Percentiles rank a stretch among this genome's conserved stretches.
These are phyloP conservation scores for Suillus cothurnatus DNA, from an alignment of 768 basidiomycete genomes.

Conservation along the genomic window DNA sequence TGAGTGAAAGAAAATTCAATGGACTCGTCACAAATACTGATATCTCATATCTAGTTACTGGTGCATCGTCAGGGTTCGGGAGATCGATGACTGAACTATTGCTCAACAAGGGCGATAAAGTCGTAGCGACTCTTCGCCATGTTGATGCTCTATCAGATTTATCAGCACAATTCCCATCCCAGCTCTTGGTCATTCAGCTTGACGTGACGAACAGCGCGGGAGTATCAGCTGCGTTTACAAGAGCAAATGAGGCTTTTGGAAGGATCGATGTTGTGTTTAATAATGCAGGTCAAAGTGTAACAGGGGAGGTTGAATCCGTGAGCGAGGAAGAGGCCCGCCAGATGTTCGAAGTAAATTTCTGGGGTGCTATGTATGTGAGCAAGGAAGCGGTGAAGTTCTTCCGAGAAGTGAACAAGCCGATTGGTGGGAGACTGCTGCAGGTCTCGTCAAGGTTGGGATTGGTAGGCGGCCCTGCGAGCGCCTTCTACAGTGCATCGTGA, in stretches of 20 bases:
- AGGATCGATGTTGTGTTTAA: constrained; percentile 40
- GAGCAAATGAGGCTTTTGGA: constrained; percentile 31
- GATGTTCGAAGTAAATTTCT: constrained; percentile 41
- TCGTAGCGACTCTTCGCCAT: constrained; percentile 45
- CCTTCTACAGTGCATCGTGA: constrained; percentile 31
- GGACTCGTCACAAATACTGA: not conserved
- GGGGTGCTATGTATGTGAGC: constrained; percentile 35
- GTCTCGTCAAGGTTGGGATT: constrained; percentile 39
- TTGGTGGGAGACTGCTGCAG: constrained; percentile 41
- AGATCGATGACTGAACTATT: constrained; percentile 33
- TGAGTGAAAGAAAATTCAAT: not conserved
- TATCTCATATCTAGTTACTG: constrained; percentile 25
- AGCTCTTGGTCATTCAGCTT: constrained; percentile 33
- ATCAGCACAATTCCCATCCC: constrained; percentile 20
- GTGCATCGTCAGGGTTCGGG: constrained; percentile 43
- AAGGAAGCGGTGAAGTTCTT: constrained; percentile 36
- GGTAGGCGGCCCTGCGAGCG: constrained; percentile 14
- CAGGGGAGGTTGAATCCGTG: constrained; percentile 39
- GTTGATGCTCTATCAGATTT: constrained; percentile 36
- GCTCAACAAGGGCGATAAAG: constrained; percentile 39
- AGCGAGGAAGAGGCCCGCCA: constrained; percentile 32
- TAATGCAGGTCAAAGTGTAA: constrained; percentile 33
- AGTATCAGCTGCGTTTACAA: constrained; percentile 30
- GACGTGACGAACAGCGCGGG: constrained; percentile 33
- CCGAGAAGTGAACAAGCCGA: constrained; percentile 40